Base-by-base conservation (phyloP, 2,329 filamentous ascomycete genomes). In the Clathrospora elynae region DNA sequence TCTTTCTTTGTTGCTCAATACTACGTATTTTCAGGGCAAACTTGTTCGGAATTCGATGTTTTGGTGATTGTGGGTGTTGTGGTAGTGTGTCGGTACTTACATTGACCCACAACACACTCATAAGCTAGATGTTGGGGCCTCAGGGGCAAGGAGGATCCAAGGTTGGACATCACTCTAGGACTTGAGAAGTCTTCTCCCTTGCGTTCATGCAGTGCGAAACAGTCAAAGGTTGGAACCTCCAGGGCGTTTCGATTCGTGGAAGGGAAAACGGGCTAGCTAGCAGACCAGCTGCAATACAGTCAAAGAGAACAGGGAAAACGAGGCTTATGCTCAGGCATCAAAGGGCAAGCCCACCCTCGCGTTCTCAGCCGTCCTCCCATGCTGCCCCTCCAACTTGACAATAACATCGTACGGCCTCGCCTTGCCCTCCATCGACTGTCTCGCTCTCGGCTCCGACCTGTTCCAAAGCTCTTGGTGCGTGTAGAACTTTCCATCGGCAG, bases 401-500 rank as follows among this genome's bases (percentile, higher is more conserved):
- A 43, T 23, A 25, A 14, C 39, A 30, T 47, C 42, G 12, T 30
- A 9, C 8, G 31, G 25, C 14, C 14, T 37, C 13, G 32, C 14
- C 20, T 46, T 42, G 4, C 23, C 34, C 14, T 23, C 7, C 16
- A 2, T 31, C 5, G 20, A 16, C 26, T 12, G 12, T 7, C 7
- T 12, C 10, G 11, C 10, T 32, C 17, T 30, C 3, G 20, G 20
- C 32, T 33, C 14, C 12, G 34, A 22, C 10, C 53, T 49, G 9
- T 58, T 57, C 61, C 62, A 66, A 26, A 66, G 40, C 23, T 66
- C 61, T n/a, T 58, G 43, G 12, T 66, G 62, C n/a, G 58, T 58
- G 16, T 62, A 64, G 7, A 50, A 51, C 22, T 24, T 40, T 2
- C 53, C 59, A 20, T 47, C 40, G 7, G 35, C 25, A 2, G 46